A percentile compares a stretch with the other conserved stretches of the same genome.
Evolutionary conservation across 2,329 filamentous ascomycete genomes (phyloP).

Genomic region (Myotisia sp.): DNA sequence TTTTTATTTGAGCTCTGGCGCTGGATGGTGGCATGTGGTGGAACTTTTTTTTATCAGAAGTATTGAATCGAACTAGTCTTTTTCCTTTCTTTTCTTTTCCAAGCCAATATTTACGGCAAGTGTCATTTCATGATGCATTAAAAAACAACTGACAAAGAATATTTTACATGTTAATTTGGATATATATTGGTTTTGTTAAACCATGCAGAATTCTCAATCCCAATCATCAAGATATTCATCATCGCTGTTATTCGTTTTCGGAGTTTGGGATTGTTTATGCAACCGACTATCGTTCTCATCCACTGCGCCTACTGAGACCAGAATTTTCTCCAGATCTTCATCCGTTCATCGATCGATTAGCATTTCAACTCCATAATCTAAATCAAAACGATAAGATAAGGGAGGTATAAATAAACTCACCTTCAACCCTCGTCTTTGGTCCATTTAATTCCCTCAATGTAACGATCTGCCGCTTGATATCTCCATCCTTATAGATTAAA

Average conservation of each 20-base stretch:
- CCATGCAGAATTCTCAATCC: slow-evolving; percentile 42
- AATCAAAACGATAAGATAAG: neutral
- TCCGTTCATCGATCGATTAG: neutral
- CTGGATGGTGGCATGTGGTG: too few species aligned
- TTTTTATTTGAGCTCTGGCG: too few species aligned
- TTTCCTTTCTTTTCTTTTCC: too few species aligned
- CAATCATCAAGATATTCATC: slow-evolving; percentile 43
- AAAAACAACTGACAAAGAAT: too few species aligned
- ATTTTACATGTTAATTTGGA: too few species aligned
- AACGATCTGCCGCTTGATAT: slow-evolving; percentile 86
- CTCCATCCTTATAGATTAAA: slow-evolving; percentile 77
- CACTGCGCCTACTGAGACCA: slow-evolving; percentile 71
- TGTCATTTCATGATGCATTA: too few species aligned
- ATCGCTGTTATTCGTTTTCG: slow-evolving; percentile 37
- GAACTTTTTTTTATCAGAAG: too few species aligned
- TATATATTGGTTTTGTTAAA: too few species aligned
- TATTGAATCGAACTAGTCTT: too few species aligned
- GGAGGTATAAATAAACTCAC: slow-evolving; percentile 19
- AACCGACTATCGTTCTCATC: slow-evolving; percentile 66
- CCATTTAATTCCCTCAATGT: slow-evolving; percentile 70
- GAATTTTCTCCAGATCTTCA: slow-evolving; percentile 58
- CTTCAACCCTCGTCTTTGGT: slow-evolving; percentile 49
- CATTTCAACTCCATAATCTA: neutral
- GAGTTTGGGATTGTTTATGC: slow-evolving; percentile 42
- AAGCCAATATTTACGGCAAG: too few species aligned